phyloP scores from a whole-genome alignment of 2,329 filamentous ascomycete species.

The Alternaria brassicae region DNA sequence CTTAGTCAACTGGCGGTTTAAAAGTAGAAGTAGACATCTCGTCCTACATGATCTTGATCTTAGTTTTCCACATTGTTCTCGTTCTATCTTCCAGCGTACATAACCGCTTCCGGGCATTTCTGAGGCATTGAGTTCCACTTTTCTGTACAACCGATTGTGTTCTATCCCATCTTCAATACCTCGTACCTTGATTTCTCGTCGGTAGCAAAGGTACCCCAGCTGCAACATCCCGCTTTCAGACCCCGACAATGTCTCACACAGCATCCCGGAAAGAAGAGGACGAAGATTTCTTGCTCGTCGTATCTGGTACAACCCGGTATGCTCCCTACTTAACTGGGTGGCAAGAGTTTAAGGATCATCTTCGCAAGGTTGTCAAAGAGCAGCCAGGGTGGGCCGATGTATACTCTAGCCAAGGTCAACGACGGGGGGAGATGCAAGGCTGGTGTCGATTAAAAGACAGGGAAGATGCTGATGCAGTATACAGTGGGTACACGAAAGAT shows the following conservation, averaged over 20 bases:
- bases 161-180: neutral
- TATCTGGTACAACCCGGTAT: constrained; percentile 33
- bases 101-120: too few relatives aligned
- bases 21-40: constrained; percentile 8
- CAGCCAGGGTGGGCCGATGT: constrained; percentile 51
- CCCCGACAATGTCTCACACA: constrained; percentile 19
- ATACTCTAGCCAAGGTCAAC: constrained; percentile 31
- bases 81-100: neutral
- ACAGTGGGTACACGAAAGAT: constrained; percentile 30
- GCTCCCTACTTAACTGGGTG: constrained; percentile 42
- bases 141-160: neutral
- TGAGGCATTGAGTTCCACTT: neutral
- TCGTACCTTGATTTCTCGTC: neutral
- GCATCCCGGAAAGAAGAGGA: constrained; percentile 26
- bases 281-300: constrained; percentile 42
- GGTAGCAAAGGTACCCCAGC: neutral
- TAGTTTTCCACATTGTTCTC: neutral
- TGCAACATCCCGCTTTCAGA: neutral
- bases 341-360: constrained; percentile 50
- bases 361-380: constrained; percentile 42
- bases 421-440: constrained; percentile 42
- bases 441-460: constrained; percentile 47
- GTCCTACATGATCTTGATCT: constrained; percentile 6
- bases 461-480: constrained; percentile 45
- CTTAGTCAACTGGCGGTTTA: neutral